Evolutionary conservation across 2,329 filamentous ascomycete genomes (phyloP).

Genomic region (Allantophomopsis lycopodina): DNA sequence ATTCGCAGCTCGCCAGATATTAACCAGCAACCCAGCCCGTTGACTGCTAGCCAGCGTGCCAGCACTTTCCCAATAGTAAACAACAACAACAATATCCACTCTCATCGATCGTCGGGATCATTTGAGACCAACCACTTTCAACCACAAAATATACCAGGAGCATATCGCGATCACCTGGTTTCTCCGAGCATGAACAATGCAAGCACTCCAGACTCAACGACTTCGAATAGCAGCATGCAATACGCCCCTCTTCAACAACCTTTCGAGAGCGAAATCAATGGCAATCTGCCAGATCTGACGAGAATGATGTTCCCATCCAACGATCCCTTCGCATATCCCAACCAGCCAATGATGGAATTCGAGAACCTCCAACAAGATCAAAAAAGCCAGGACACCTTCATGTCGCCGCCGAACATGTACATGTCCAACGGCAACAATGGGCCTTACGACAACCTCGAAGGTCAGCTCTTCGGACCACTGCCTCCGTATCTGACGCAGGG

Average conservation of each 20-base stretch:
- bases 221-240: too few relatives aligned
- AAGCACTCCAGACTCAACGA: too few relatives aligned
- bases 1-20: constrained; percentile 13
- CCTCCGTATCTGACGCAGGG: constrained; percentile 45
- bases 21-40: constrained; percentile 2
- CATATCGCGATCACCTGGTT: too few relatives aligned
- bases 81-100: constrained; percentile 9
- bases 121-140: constrained; percentile 14
- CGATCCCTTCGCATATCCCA: constrained; percentile 70
- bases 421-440: constrained; percentile 14
- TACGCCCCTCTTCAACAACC: too few relatives aligned
- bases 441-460: constrained; percentile 49
- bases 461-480: constrained; percentile 57
- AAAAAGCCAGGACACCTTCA: constrained; percentile 4
- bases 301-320: constrained; percentile 70
- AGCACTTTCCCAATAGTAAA: constrained; percentile 9
- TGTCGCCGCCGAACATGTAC: constrained; percentile 8
- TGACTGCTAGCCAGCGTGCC: constrained; percentile 7
- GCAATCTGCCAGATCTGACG: constrained; percentile 49
- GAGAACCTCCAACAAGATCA: constrained; percentile 21
- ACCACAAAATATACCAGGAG: constrained; percentile 1
- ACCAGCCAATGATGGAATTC: constrained; percentile 55
- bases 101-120: constrained; percentile 8
- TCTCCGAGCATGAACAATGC: too few relatives aligned
- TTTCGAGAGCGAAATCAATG: not conserved